phyloP scores from a whole-genome alignment of 2,329 filamentous ascomycete species.

The Colletotrichum sp. region DNA sequence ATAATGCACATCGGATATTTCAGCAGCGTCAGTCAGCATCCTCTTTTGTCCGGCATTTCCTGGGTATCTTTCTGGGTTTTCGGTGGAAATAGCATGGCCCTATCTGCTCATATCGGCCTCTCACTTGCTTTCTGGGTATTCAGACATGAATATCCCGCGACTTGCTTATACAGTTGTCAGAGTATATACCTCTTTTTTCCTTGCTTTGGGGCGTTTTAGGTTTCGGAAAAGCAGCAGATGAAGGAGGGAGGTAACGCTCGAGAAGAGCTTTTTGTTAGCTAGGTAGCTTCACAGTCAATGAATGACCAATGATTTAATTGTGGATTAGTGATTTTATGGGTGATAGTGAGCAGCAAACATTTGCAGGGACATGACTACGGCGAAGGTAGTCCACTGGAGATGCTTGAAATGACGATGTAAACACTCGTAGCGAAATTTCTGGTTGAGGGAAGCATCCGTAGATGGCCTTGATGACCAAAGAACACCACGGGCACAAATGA shows the following conservation, averaged over 20 bases:
- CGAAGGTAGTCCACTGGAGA: neutral
- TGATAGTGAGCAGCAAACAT: neutral
- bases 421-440: too few species aligned
- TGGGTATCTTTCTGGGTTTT: neutral
- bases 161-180: conserved; percentile 3
- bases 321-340: neutral
- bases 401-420: too few species aligned
- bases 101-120: neutral
- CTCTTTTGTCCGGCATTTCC: neutral
- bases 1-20: neutral
- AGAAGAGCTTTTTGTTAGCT: neutral
- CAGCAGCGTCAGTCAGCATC: neutral
- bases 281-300: neutral
- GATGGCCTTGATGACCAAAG: neutral
- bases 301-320: neutral
- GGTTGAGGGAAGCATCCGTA: too few species aligned
- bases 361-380: neutral
- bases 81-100: neutral
- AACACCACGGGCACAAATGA: neutral
- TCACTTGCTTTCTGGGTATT: neutral
- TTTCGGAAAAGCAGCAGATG: conserved; percentile 10
- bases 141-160: neutral
- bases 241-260: conserved; percentile 17
- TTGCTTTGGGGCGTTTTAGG: conserved; percentile 11
- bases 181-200: conserved; percentile 19